Base-by-base conservation (phyloP, 352 stramenopile genomes). In the Phytophthora ramorum region DNA sequence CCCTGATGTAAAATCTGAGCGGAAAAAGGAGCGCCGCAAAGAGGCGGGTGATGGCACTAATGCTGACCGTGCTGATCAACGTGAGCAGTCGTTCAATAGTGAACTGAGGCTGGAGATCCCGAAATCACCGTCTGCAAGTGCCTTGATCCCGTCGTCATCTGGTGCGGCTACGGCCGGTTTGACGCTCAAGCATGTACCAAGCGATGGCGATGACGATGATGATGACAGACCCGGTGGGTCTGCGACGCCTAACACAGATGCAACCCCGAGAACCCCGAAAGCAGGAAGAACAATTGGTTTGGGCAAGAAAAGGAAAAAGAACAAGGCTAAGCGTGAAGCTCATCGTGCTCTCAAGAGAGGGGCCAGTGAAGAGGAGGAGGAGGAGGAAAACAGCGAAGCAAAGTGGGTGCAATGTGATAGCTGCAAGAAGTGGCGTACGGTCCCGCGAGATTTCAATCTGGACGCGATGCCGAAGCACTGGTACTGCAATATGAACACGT, bases 401-500 rank as follows among this genome's bases (percentile, higher is more conserved):
- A 94, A 93, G 57, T 99, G 97, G 97, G 97, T 99, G 0, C 95
- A 98, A 71, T 99, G 97, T 59, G 97, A 99, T 52, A 81, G 78
- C 32, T 99, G 97, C 79, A 87, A 91, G 34, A 99, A 99, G 69
- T 99, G 97, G 97, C 91, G 97, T 38, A 96, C 95, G 13, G 84
- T 99, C 13, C 91, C 96, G 4, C 88, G 83, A 50, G 72, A 83
- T 32, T 85, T 98, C 17, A 87, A 98, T 63, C 64, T 96, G 45
- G 81, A 97, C 24, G 77, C 76, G 14, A 94, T 99, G 71, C 96
- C 96, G 9, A 92, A 98, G 30, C 80, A 91, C 52, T 99, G 97
- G 97, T 99, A 97, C 65, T 99, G 97, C 76, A 81, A 92, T 52
- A 93, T 99, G 82, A 99, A 99, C 75, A 85, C 79, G 8, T 98